These are phyloP conservation scores for Lodderomyces orthopsilosis DNA, from an alignment of 1,139 yeast genomes.

Conservation along the genomic window DNA sequence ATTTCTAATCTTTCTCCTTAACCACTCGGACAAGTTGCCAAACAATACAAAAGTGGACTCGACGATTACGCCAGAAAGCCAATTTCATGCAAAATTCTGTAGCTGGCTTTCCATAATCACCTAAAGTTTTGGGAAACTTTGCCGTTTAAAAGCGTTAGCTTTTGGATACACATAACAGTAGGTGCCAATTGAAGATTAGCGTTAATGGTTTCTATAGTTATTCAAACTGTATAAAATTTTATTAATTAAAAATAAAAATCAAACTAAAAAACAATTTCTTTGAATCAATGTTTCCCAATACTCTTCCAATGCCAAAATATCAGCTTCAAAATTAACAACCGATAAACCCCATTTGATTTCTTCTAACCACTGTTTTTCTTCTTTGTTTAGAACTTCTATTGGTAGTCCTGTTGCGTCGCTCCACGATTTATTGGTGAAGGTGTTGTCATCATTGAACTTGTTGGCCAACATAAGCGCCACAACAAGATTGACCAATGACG, in stretches of 20 bases:
- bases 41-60: background rate
- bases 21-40: slow-evolving; percentile 18
- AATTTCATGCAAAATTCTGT: background rate
- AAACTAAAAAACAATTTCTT: slow-evolving; percentile 21
- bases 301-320: slow-evolving; percentile 43
- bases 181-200: no score
- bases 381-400: slow-evolving; percentile 54
- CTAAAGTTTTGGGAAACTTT: no score
- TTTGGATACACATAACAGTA: no score
- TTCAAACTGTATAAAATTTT: no score
- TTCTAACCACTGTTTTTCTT: slow-evolving; percentile 74
- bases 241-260: no score
- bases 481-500: slow-evolving; percentile 33
- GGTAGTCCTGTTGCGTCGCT: slow-evolving; percentile 86
- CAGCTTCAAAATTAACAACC: slow-evolving; percentile 40
- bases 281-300: slow-evolving; percentile 49
- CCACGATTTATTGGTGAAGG: slow-evolving; percentile 95
- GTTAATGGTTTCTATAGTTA: no score
- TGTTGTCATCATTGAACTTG: slow-evolving; percentile 94
- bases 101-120: background rate
- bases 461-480: slow-evolving; percentile 80
- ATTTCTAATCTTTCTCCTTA: slow-evolving; percentile 57
- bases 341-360: slow-evolving; percentile 49
- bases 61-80: background rate
- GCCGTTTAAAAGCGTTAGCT: no score